Evolutionary conservation across 1,139 yeast genomes (phyloP), one percentile per base, ranked within the genome.

Genomic region (Yamadazyma pseudoaaseri): DNA sequence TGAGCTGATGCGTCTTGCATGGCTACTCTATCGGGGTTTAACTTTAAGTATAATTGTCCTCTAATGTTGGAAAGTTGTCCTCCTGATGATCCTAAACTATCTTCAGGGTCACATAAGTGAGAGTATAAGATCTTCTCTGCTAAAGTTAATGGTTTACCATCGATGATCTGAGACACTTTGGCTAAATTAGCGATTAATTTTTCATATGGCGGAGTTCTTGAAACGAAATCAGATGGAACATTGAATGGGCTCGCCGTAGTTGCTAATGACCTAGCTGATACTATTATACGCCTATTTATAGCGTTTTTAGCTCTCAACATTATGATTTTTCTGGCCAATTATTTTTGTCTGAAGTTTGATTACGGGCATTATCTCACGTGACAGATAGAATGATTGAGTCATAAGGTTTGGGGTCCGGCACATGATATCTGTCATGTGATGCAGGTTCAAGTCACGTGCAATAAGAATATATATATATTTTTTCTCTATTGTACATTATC

Each of bases 1-100:
- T 92, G 98, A 51, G 98, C 98, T 16, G 96, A 85, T 1, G 98
- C 98, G 66, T 92, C 98, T 68, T 92, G 98, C 97, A 90, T 90
- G 16, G 98, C 98, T 14, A 92, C 98, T 52, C 98, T 76, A 58
- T 92, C 98, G n/a, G 98, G 98, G 55, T 81, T 76, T 49, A 92
- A 73, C 68, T 92, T 92, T 56, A 92, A 76, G 58, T 92, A 92
- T 40, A 86, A 78, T 41, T 76, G 60, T 33, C 98, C 98, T 51
- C 98, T 76, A 45, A 90, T 76, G 40, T 79, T 72, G 31, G 68
- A 54, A 7, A 77, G 62, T 39, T 68, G 60, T 16, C 79, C 76
- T 26, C 59, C 54, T 35, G 71, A 64, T 7, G 60, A 48, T 2
- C 76, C 69, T 37, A 87, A 68, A 26, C 83, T 72, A 45, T 86